Conservation (phyloP, 371 early-diverging fungal genomes). For the Encephalitozoon hellem region DNA sequence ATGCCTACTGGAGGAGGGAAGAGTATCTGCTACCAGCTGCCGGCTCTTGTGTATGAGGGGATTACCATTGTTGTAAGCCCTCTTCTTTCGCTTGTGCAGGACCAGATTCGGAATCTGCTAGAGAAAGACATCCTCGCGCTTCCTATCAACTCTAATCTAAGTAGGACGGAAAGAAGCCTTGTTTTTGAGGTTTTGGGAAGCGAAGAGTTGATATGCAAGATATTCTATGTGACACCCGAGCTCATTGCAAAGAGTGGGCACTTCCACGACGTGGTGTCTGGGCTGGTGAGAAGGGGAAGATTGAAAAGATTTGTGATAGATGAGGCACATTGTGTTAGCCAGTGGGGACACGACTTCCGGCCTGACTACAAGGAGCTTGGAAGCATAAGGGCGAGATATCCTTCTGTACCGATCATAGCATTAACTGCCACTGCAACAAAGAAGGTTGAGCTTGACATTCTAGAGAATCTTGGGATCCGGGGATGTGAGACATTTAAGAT, state of each 20-base stretch:
- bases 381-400: constrained; percentile 66
- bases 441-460: constrained; percentile 68
- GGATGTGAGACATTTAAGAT: constrained; percentile 64
- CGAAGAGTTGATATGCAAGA: constrained; percentile 60
- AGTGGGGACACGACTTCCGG: constrained; percentile 89
- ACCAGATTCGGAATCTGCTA: constrained; percentile 78
- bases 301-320: constrained; percentile 79
- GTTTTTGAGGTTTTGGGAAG: constrained; percentile 63
- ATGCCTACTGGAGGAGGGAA: constrained; percentile 99
- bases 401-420: constrained; percentile 80
- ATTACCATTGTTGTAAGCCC: constrained; percentile 91
- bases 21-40: constrained; percentile 89
- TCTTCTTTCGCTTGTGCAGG: constrained; percentile 84
- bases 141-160: constrained; percentile 62
- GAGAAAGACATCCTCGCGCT: constrained; percentile 69
- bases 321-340: constrained; percentile 90
- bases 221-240: constrained; percentile 90
- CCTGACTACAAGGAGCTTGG: constrained; percentile 60
- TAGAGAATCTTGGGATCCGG: constrained; percentile 33
- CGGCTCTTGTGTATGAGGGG: constrained; percentile 69
- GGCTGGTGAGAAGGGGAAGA: constrained; percentile 10
- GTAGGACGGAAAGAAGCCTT: constrained; percentile 62
- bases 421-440: constrained; percentile 91
- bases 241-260: constrained; percentile 68
- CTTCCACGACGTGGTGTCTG: constrained; percentile 65